Evolutionary conservation across 495 filamentous ascomycete species (phyloP).

Genomic region (Tuber microsphaerosporum): DNA sequence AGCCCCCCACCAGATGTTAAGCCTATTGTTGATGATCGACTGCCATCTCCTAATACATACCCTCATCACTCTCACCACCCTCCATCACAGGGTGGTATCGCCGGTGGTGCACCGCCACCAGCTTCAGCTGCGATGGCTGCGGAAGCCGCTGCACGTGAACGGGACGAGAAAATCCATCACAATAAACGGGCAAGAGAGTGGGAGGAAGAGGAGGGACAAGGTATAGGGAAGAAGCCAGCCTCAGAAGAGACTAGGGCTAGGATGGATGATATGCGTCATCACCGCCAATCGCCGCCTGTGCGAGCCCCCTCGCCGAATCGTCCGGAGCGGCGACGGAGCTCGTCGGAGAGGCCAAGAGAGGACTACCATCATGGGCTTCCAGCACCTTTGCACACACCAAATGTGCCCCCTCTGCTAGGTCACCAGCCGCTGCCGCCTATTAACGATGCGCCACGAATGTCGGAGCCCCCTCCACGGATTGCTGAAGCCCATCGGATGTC

Average conservation of each 20-base stretch:
- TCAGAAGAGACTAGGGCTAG: constrained; percentile 81
- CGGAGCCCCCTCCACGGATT: constrained; percentile 46
- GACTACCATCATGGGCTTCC: constrained; percentile 52
- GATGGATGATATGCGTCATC: constrained; percentile 73
- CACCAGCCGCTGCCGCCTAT: constrained; percentile 45
- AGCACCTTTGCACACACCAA: constrained; percentile 50
- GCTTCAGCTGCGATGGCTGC: constrained; percentile 65
- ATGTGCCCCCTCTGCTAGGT: constrained; percentile 45
- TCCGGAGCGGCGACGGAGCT: constrained; percentile 65
- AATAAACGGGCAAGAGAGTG: constrained; percentile 82
- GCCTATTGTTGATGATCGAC: constrained; percentile 75
- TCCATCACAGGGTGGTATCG: constrained; percentile 61
- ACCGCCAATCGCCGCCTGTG: constrained; percentile 61
- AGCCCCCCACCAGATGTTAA: constrained; percentile 79
- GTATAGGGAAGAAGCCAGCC: constrained; percentile 64
- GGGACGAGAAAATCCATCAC: constrained; percentile 52
- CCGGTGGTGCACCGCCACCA: constrained; percentile 67
- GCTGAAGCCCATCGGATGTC: constrained; percentile 31
- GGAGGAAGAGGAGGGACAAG: constrained; percentile 67
- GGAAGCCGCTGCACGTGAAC: constrained; percentile 70
- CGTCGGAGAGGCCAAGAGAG: constrained; percentile 64
- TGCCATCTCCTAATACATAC: constrained; percentile 68
- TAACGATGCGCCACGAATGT: constrained; percentile 46
- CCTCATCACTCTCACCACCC: constrained; percentile 65
- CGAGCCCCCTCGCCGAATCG: constrained; percentile 54